These are phyloP conservation scores for Umbelopsis sp. DNA, from an alignment of 371 early-diverging fungal genomes.

Conservation along the genomic window DNA sequence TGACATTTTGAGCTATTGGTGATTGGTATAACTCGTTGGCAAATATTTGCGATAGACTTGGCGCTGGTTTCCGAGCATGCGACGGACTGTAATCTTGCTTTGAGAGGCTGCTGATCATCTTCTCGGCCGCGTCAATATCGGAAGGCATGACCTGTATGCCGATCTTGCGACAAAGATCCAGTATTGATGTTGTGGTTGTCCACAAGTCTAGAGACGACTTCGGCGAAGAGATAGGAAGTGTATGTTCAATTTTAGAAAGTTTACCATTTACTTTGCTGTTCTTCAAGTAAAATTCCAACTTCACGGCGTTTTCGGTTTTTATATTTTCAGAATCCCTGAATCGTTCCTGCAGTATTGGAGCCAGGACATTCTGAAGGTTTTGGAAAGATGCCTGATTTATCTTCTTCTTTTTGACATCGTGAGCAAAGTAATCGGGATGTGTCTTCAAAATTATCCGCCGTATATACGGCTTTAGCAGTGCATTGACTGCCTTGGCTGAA, in stretches of 20 bases:
- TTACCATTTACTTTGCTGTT: background rate
- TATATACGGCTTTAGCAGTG: conserved; percentile 41
- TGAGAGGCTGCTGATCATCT: conserved; percentile 20
- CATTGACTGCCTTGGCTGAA: background rate
- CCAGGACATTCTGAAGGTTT: conserved; percentile 29
- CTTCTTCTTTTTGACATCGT: conserved; percentile 32
- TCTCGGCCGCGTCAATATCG: conserved; percentile 32
- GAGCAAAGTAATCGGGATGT: conserved; percentile 47
- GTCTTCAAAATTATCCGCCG: conserved; percentile 41
- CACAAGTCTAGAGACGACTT: conserved; percentile 21
- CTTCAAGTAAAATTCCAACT: background rate
- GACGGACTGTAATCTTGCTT: background rate
- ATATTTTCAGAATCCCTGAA: background rate
- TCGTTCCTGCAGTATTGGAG: conserved; percentile 22
- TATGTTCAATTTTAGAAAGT: background rate
- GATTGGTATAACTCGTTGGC: conserved; percentile 36
- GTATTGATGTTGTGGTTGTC: conserved; percentile 28
- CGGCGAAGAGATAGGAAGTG: background rate
- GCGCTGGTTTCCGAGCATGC: conserved; percentile 11
- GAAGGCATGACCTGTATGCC: conserved; percentile 29
- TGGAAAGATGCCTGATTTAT: conserved; percentile 43
- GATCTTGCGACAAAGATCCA: conserved; percentile 33
- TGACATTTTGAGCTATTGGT: background rate
- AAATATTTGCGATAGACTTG: conserved; percentile 35
- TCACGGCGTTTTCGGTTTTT: background rate